Conservation (phyloP, 768 basidiomycete species). For the Suillus weaverae region DNA sequence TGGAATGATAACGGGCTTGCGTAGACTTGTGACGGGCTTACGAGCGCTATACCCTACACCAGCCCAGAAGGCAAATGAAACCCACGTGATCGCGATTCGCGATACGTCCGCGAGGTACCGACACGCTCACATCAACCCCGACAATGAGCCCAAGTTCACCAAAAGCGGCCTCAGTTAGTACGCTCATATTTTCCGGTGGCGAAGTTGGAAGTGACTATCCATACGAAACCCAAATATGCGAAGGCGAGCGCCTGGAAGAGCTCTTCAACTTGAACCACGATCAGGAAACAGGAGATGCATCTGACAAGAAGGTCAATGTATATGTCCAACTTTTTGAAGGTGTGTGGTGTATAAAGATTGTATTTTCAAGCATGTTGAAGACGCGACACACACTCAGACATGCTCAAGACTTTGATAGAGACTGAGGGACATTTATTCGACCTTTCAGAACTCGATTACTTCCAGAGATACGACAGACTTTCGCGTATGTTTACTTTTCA, state of each 20-base stretch:
- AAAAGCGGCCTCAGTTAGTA: constrained; percentile 18
- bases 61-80: neutral
- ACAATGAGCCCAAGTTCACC: constrained; percentile 11
- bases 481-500: constrained; percentile 44
- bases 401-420: constrained; percentile 51
- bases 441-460: constrained; percentile 43
- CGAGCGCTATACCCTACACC: too few relatives aligned
- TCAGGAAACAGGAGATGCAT: constrained; percentile 2
- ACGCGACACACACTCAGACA: constrained; percentile 40
- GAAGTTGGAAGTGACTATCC: constrained; percentile 21
- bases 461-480: constrained; percentile 44
- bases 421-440: constrained; percentile 55
- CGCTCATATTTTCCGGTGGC: constrained; percentile 34
- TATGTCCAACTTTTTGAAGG: constrained; percentile 35
- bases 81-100: constrained; percentile 4
- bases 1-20: too few relatives aligned
- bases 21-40: too few relatives aligned
- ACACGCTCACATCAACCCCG: constrained; percentile 5
- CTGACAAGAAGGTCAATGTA: constrained; percentile 12
- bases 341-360: constrained; percentile 6
- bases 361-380: neutral
- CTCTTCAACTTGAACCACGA: constrained; percentile 3
- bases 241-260: constrained; percentile 8
- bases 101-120: neutral
- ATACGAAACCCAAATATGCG: constrained; percentile 4